phyloP scores from a whole-genome alignment of 176 grass and related monocot genomes.

The Phragmites australis region DNA sequence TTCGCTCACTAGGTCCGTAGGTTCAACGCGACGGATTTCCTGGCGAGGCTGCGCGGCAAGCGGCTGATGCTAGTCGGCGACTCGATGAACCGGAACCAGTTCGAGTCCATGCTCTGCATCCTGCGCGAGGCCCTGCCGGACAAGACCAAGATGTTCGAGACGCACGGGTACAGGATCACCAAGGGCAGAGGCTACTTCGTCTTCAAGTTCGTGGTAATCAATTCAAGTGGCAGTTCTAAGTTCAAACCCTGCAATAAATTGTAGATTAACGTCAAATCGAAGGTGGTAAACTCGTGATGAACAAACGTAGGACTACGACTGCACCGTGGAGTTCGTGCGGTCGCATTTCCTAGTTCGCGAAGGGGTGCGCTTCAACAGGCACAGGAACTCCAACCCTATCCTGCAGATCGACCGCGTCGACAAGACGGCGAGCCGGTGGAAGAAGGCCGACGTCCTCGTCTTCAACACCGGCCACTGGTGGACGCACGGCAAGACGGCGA shows the following conservation, averaged over 20 bases:
- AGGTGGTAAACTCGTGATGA: not conserved
- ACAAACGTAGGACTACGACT: constrained; percentile 63
- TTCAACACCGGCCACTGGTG: constrained; percentile 99
- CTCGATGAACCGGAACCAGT: constrained; percentile 98
- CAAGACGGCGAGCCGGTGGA: constrained; percentile 85
- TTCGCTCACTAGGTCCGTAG: constrained; percentile 53
- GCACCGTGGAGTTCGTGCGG: constrained; percentile 86
- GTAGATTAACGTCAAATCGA: not conserved
- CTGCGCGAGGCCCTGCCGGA: constrained; percentile 65
- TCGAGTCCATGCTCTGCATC: constrained; percentile 85
- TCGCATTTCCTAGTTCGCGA: constrained; percentile 93
- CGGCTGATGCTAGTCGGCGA: constrained; percentile 91
- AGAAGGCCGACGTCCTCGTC: constrained; percentile 71
- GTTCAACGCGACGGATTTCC: constrained; percentile 95
- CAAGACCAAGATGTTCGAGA: constrained; percentile 85
- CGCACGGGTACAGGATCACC: constrained; percentile 76
- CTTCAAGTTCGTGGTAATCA: constrained; percentile 80
- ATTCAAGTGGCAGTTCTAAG: not conserved
- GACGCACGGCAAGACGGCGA: constrained; percentile 93
- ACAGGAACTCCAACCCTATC: constrained; percentile 73
- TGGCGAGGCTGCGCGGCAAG: constrained; percentile 64
- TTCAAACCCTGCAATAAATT: not conserved
- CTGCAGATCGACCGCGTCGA: constrained; percentile 81
- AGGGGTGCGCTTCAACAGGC: constrained; percentile 69
- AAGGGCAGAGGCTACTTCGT: constrained; percentile 94